Evolutionary conservation across 2,329 filamentous ascomycete species (phyloP), one percentile per base, ranked within the genome.

Genomic region (Sporothrix protearum): DNA sequence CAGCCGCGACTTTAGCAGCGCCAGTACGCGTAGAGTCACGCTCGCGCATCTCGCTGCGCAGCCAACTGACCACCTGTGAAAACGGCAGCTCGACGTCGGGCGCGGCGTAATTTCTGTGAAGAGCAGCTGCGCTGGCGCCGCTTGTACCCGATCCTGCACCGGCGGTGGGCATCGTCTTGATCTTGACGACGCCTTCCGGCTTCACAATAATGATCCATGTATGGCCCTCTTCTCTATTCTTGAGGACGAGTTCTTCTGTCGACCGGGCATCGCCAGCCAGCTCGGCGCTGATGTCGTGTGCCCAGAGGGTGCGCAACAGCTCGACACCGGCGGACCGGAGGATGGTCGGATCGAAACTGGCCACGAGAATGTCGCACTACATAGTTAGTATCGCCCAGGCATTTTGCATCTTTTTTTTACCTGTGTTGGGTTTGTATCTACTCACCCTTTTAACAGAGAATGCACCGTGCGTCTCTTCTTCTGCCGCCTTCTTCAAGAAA

Each of bases 141-240:
- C 63, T 30, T 3, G 49, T 9, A 6, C 68, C 66, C 1, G 45
- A 25, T 8, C 68, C 69, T 6, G 42, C 47, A 16, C 64, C 55
- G 5, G 30, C 30, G 10, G 30, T 9, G 14, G 67, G 87, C 77
- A 94, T 87, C 14, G 88, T 93, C 78, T 91, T 92, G 74, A 97
- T 87, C 81, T 96, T 97, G 64, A 96, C 85, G 81, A 83, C 89
- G 76, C 88, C 92, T 33, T 75, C 74, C 73, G 89, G 91, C 79
- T 97, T 97, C 77, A 97, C 90, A 73, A 96, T 91, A 49, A 97
- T 88, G 73, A 97, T 89, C 93, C 94, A 98, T 33, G 88, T 91
- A 79, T 97, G 92, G 36, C 86, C 86, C 75, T 93, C 91, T 71
- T 94, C 91, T 16, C 91, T 86, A 77, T 96, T 91, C 77, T 90